Evolutionary conservation across 1,139 yeast species (phyloP).

Genomic region (Saccharomyces hybrid): DNA sequence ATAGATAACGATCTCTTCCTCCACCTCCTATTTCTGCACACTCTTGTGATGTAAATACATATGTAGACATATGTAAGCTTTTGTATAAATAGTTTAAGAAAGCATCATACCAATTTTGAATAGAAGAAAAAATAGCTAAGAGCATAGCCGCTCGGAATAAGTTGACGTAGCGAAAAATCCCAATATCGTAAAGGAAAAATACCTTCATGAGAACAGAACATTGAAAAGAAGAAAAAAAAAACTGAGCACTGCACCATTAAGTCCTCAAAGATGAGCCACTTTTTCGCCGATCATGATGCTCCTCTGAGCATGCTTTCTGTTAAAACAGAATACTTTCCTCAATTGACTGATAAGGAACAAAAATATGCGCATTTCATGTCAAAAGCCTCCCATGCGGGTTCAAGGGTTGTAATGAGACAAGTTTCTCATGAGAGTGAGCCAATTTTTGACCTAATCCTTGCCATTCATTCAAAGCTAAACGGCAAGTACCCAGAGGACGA

Average conservation of each 20-base stretch:
- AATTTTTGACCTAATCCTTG: conserved; percentile 60
- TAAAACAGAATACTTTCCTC: conserved; percentile 38
- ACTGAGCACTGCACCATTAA: not conserved
- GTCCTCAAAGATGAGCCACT: conserved; percentile 1
- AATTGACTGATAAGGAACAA: conserved; percentile 46
- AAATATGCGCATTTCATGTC: conserved; percentile 76
- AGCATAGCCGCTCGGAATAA: not conserved
- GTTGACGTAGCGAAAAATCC: not conserved
- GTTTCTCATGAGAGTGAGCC: conserved; percentile 78
- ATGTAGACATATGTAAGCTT: not conserved
- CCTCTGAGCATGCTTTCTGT: conserved; percentile 38
- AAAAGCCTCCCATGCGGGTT: conserved; percentile 75
- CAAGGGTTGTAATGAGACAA: conserved; percentile 69
- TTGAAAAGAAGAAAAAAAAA: not conserved
- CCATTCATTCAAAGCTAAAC: conserved; percentile 44
- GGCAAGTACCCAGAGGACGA: conserved; percentile 42
- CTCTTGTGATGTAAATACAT: not conserved
- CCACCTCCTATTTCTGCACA: not conserved
- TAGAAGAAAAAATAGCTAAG: not conserved
- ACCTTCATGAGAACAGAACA: not conserved
- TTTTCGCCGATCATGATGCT: conserved; percentile 24
- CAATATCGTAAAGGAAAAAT: not conserved
- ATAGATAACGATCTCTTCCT: not conserved
- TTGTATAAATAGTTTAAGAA: not conserved
- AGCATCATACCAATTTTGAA: not conserved